These are phyloP conservation scores for Aspergillus felis DNA, from an alignment of 2,329 filamentous ascomycete genomes.

Conservation along the genomic window DNA sequence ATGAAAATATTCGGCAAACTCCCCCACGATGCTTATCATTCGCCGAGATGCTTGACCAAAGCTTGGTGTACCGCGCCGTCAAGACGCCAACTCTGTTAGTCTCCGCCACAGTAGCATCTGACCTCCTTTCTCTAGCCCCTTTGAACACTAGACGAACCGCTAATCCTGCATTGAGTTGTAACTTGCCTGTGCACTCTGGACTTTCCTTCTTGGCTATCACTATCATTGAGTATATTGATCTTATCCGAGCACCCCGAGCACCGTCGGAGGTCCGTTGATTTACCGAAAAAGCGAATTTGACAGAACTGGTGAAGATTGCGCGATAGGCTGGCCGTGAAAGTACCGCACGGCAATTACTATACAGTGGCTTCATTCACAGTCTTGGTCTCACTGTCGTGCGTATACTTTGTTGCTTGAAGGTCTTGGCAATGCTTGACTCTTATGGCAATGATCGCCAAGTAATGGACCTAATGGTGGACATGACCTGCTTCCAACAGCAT, in stretches of 20 bases:
- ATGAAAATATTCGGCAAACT: background rate
- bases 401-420: background rate
- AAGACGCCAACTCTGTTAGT: background rate
- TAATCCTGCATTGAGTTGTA: background rate
- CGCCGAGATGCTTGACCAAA: constrained; percentile 3
- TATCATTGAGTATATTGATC: background rate
- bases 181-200: background rate
- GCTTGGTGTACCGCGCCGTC: constrained; percentile 4
- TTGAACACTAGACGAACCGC: background rate
- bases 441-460: background rate
- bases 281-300: background rate
- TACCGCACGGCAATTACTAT: background rate
- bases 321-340: background rate
- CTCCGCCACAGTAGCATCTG: constrained; percentile 1
- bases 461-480: background rate
- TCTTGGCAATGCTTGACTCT: background rate
- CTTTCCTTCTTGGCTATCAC: background rate
- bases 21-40: constrained; percentile 1
- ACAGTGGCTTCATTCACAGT: background rate
- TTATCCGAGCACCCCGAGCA: background rate
- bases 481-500: background rate
- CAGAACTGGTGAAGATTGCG: background rate
- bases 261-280: background rate
- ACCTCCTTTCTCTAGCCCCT: background rate
- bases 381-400: background rate